A percentile compares a stretch with the other conserved stretches of the same genome.
Conservation (phyloP, 2,329 filamentous ascomycete genomes). For the Colletotrichum ledebouriae region DNA sequence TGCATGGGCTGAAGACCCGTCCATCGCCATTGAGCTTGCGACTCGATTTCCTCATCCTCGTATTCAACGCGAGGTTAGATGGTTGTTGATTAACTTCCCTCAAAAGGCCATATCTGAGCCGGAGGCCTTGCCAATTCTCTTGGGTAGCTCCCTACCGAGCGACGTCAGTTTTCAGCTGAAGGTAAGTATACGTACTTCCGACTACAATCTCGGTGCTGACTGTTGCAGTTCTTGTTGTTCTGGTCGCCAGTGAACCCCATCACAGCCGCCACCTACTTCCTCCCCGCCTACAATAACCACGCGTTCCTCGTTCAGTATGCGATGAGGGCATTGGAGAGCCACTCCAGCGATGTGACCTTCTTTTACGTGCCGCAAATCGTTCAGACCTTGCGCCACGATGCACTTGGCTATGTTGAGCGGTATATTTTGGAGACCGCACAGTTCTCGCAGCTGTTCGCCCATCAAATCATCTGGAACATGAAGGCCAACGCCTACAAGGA, state of each 20-base stretch:
- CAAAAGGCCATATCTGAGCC: conserved; percentile 85
- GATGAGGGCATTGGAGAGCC: conserved; percentile 92
- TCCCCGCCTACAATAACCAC: conserved; percentile 91
- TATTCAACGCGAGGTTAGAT: conserved; percentile 81
- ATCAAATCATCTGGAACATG: conserved; percentile 99
- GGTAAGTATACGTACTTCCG: conserved; percentile 57
- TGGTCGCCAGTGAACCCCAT: conserved; percentile 95
- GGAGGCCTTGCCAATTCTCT: conserved; percentile 84
- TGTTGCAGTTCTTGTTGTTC: conserved; percentile 82
- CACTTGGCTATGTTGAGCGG: conserved; percentile 91
- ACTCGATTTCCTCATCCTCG: conserved; percentile 83
- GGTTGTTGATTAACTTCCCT: conserved; percentile 84
- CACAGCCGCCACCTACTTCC: conserved; percentile 91
- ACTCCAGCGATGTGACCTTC: conserved; percentile 97
- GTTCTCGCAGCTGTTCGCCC: conserved; percentile 97
- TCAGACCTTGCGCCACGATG: conserved; percentile 93
- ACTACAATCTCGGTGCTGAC: conserved; percentile 47
- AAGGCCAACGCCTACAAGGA: conserved; percentile 99
- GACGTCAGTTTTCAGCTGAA: conserved; percentile 90
- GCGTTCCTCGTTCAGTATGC: conserved; percentile 96
- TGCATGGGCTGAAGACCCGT: conserved; percentile 89
- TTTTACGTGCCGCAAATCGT: conserved; percentile 99
- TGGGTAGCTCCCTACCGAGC: conserved; percentile 80
- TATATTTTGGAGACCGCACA: conserved; percentile 98
- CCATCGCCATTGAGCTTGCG: conserved; percentile 87